These are phyloP conservation scores for Magnusiomyces fungicola DNA, from an alignment of 1,139 yeast genomes.

Conservation along the genomic window DNA sequence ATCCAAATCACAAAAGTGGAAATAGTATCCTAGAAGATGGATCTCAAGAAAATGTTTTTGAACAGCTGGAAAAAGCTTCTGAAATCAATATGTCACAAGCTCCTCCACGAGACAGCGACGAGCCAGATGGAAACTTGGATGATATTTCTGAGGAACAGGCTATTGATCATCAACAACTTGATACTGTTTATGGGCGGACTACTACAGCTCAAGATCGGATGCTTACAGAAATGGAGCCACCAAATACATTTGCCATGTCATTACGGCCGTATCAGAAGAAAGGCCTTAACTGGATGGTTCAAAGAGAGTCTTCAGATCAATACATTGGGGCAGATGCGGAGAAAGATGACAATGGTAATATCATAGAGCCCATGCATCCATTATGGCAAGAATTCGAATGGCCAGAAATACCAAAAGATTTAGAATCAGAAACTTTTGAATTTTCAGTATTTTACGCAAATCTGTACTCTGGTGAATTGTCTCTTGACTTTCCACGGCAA, in stretches of 20 bases:
- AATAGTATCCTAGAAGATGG: not conserved
- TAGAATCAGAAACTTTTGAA: not conserved
- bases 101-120: not conserved
- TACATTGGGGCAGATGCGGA: constrained; percentile 36
- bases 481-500: constrained; percentile 52
- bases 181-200: constrained; percentile 63
- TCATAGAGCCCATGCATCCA: constrained; percentile 56
- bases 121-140: not conserved
- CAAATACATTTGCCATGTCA: constrained; percentile 47
- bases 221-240: constrained; percentile 63
- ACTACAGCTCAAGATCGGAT: constrained; percentile 35
- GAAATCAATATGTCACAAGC: not conserved
- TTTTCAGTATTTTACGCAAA: constrained; percentile 57
- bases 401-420: constrained; percentile 44
- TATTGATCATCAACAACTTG: constrained; percentile 58
- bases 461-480: constrained; percentile 74
- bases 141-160: constrained; percentile 23
- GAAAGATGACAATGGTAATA: constrained; percentile 30
- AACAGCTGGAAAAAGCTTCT: constrained; percentile 5
- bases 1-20: not conserved
- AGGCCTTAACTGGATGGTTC: constrained; percentile 79
- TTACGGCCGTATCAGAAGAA: constrained; percentile 70
- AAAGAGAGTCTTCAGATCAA: constrained; percentile 44
- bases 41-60: not conserved
- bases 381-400: constrained; percentile 75